These are phyloP conservation scores for Striga hermonthica DNA, from an alignment of 305 asterid genomes.

Conservation along the genomic window DNA sequence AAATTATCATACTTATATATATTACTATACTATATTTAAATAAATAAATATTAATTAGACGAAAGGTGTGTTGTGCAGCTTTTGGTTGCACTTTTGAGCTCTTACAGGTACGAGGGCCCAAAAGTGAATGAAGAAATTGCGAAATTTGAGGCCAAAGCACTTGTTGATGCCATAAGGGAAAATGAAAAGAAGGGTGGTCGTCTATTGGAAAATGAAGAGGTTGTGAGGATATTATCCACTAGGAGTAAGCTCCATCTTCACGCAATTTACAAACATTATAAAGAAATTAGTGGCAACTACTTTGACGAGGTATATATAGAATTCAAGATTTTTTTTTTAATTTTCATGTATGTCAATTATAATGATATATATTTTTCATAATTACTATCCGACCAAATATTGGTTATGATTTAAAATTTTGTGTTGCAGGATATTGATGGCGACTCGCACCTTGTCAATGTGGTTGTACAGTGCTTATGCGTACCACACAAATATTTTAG, in stretches of 20 bases:
- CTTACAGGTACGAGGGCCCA: conserved; percentile 80
- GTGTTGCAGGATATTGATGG: conserved; percentile 52
- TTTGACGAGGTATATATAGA: conserved; percentile 56
- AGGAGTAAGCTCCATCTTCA: conserved; percentile 72
- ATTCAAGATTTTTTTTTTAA: background rate
- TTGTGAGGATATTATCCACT: conserved; percentile 59
- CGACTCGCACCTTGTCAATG: conserved; percentile 34
- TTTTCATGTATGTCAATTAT: background rate
- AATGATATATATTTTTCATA: background rate
- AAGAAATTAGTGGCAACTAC: conserved; percentile 50
- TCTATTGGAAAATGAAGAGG: conserved; percentile 46
- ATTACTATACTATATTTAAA: no score
- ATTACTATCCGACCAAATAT: no score
- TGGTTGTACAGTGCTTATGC: conserved; percentile 65
- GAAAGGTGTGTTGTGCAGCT: conserved; percentile 44
- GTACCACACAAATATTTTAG: conserved; percentile 53
- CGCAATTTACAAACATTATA: conserved; percentile 55
- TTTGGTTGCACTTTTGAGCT: conserved; percentile 62
- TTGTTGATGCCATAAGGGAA: conserved; percentile 41
- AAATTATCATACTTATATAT: no score
- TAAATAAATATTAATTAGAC: background rate
- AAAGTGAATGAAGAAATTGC: conserved; percentile 52
- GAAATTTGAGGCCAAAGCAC: conserved; percentile 60
- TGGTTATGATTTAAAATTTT: background rate
- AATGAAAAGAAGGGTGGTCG: conserved; percentile 5